Conservation (phyloP, 2,329 filamentous ascomycete species). For the Neoscytalidium dimidiatum region DNA sequence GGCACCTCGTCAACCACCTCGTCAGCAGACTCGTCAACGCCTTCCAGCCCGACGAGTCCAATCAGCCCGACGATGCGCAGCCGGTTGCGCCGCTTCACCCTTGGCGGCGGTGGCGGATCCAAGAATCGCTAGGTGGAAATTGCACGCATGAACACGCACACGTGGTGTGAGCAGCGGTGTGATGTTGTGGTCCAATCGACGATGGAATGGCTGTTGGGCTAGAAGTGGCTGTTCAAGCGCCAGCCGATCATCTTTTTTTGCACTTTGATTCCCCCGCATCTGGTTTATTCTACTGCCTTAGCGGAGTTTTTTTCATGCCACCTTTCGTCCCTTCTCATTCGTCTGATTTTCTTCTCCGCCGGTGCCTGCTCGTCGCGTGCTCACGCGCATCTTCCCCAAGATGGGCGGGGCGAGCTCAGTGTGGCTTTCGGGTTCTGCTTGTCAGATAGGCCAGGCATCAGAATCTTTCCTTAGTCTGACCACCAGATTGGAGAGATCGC, state of each 20-base stretch:
- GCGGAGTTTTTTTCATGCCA: neutral
- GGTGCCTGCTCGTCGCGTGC: neutral
- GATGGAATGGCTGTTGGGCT: neutral
- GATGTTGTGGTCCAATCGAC: neutral
- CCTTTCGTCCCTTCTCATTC: neutral
- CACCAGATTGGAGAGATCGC: neutral
- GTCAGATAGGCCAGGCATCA: neutral
- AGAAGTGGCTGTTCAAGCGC: neutral
- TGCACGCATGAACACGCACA: neutral
- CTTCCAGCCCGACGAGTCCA: slow-evolving; percentile 12
- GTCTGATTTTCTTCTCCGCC: neutral
- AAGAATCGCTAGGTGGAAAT: neutral
- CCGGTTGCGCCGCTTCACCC: slow-evolving; percentile 13
- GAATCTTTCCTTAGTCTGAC: neutral
- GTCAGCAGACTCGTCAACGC: slow-evolving; percentile 9
- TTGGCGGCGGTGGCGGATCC: neutral
- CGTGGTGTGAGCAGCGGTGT: neutral
- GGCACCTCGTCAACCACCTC: neutral
- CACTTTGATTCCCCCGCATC: slow-evolving; percentile 4
- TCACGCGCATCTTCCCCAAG: neutral
- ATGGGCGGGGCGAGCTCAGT: neutral
- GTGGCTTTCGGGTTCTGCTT: neutral
- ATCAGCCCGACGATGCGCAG: slow-evolving; percentile 16
- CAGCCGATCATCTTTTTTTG: neutral
- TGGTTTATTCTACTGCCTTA: neutral